A percentile compares a stretch with the other conserved stretches of the same genome.
These are phyloP conservation scores for Russula virescens DNA, from an alignment of 768 basidiomycete species.

Conservation along the genomic window DNA sequence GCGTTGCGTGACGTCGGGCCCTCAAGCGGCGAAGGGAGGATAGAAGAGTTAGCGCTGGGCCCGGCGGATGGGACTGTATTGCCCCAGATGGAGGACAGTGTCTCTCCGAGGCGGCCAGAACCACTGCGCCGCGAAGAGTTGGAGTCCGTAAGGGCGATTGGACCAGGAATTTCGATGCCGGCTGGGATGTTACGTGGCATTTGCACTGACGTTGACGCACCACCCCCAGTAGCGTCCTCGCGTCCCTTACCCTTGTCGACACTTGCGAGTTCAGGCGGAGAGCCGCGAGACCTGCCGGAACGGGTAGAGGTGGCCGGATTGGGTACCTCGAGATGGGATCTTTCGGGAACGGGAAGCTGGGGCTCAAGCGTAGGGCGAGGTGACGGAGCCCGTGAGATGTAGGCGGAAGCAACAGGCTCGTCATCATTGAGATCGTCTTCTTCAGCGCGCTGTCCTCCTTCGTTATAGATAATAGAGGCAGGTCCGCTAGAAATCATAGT, in stretches of 20 bases:
- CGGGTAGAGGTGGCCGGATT: constrained; percentile 15
- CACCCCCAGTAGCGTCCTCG: constrained; percentile 20
- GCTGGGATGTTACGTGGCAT: constrained; percentile 25
- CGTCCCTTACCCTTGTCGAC: constrained; percentile 29
- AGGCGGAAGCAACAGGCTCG: constrained; percentile 36
- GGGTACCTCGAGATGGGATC: constrained; percentile 28
- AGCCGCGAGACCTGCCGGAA: constrained; percentile 24
- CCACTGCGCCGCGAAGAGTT: constrained; percentile 36
- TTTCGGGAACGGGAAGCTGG: constrained; percentile 28
- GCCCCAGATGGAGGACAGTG: constrained; percentile 49
- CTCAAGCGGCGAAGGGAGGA: constrained; percentile 27
- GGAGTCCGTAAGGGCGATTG: constrained; percentile 29
- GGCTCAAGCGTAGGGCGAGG: constrained; percentile 29
- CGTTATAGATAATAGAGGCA: constrained; percentile 76
- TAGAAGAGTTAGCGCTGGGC: constrained; percentile 18
- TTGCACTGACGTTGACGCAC: constrained; percentile 7
- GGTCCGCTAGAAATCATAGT: constrained; percentile 50
- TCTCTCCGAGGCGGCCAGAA: constrained; percentile 37
- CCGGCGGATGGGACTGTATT: constrained; percentile 14
- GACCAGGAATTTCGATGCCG: constrained; percentile 33
- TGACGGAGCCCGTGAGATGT: constrained; percentile 51
- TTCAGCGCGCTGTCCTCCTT: constrained; percentile 65
- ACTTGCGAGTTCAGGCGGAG: constrained; percentile 22
- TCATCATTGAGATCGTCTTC: constrained; percentile 65
- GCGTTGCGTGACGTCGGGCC: constrained; percentile 28